Conservation (phyloP, 805 yeast genomes). For the Yamadazyma laniorum region DNA sequence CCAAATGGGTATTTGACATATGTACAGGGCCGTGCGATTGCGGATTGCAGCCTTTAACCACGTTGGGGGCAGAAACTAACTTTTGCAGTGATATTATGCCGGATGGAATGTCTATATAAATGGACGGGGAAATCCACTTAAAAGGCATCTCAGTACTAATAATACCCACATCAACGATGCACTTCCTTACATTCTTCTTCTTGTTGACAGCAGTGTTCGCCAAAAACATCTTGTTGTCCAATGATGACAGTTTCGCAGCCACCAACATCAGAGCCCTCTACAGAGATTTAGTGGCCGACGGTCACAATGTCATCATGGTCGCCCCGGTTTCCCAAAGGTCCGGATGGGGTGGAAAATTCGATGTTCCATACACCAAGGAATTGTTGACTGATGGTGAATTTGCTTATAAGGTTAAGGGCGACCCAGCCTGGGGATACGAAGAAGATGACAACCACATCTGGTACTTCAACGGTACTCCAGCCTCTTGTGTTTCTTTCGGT, state of each 20-base stretch:
- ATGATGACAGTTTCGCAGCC: constrained; percentile 57
- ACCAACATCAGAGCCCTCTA: constrained; percentile 55
- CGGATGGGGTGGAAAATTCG: constrained; percentile 55
- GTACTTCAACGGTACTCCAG: constrained; percentile 59
- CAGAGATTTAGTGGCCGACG: constrained; percentile 44
- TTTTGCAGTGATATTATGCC: too few species aligned
- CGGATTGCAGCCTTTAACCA: too few species aligned
- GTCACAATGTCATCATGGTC: constrained; percentile 46
- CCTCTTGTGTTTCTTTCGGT: constrained; percentile 49
- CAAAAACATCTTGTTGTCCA: constrained; percentile 34
- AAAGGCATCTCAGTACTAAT: too few species aligned
- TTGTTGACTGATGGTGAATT: constrained; percentile 44
- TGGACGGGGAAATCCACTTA: too few species aligned
- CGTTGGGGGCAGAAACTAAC: too few species aligned
- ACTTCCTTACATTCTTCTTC: constrained; percentile 61
- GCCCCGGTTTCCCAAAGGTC: constrained; percentile 52
- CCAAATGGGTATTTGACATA: too few species aligned
- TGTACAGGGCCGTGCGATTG: too few species aligned
- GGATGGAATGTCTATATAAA: too few species aligned
- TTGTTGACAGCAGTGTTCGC: constrained; percentile 21
- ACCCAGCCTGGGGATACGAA: constrained; percentile 57
- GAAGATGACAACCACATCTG: constrained; percentile 35
- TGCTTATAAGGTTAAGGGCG: constrained; percentile 43
- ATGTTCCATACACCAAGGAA: constrained; percentile 34
- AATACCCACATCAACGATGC: too few species aligned